These are phyloP conservation scores for Apium graveolens DNA, from an alignment of 129 eudicot species.

Conservation along the genomic window DNA sequence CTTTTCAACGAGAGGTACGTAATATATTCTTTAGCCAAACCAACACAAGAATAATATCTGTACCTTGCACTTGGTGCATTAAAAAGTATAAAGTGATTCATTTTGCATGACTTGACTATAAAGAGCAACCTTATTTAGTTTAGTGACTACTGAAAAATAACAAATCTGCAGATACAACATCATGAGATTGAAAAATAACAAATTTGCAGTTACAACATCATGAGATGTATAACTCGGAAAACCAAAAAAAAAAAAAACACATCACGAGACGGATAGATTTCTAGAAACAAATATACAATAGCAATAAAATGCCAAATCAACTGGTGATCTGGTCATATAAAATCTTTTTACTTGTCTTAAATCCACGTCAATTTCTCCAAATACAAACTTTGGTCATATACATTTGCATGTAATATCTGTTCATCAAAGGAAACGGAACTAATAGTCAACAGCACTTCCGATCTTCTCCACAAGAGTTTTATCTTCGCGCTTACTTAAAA, in stretches of 20 bases:
- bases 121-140: background rate
- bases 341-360: background rate
- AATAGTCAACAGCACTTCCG: no score
- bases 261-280: background rate
- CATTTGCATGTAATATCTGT: background rate
- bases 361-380: background rate
- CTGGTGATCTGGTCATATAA: no score
- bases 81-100: background rate
- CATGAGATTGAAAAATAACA: background rate
- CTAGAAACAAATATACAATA: no score
- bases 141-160: no score
- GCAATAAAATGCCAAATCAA: background rate
- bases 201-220: background rate
- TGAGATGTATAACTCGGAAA: background rate
- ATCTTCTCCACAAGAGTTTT: no score
- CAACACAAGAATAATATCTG: background rate
- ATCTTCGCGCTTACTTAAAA: conserved; percentile 31
- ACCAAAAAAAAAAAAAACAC: no score
- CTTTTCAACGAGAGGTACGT: background rate
- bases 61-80: background rate
- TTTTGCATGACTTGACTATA: background rate
- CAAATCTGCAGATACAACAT: no score
- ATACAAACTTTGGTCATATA: background rate
- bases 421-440: no score
- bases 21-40: background rate